Evolutionary conservation across 2,329 filamentous ascomycete genomes (phyloP).

Genomic region (Cyphellophora europaea): DNA sequence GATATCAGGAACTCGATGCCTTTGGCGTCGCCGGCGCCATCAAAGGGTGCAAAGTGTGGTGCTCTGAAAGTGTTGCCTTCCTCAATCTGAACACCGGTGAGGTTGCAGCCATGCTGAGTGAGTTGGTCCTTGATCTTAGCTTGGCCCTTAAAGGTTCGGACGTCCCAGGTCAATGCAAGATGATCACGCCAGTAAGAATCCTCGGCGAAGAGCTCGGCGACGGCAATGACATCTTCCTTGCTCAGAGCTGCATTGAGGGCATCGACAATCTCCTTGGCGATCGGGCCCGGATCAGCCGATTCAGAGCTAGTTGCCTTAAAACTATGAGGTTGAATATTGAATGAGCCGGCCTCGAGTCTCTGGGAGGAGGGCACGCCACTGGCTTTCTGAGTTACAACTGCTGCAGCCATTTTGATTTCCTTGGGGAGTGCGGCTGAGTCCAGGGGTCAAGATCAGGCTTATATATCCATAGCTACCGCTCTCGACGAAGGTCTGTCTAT

Average conservation of each 20-base stretch:
- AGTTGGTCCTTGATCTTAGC: slow-evolving; percentile 29
- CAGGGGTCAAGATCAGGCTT: no score
- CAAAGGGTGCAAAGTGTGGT: slow-evolving; percentile 39
- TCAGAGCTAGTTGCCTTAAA: slow-evolving; percentile 17
- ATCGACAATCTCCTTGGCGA: slow-evolving; percentile 28
- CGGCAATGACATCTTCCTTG: slow-evolving; percentile 23
- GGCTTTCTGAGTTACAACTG: not conserved
- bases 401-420: not conserved
- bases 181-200: slow-evolving; percentile 52
- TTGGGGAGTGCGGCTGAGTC: no score
- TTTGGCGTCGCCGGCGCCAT: slow-evolving; percentile 37
- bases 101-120: slow-evolving; percentile 26
- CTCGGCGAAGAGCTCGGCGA: slow-evolving; percentile 38
- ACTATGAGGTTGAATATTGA: not conserved
- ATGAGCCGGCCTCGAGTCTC: not conserved
- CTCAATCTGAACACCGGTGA: slow-evolving; percentile 39
- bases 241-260: slow-evolving; percentile 31
- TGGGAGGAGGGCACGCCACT: not conserved
- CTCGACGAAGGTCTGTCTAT: no score
- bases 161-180: slow-evolving; percentile 46
- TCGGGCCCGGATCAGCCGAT: slow-evolving; percentile 25
- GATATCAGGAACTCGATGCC: slow-evolving; percentile 50
- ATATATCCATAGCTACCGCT: no score
- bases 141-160: slow-evolving; percentile 43
- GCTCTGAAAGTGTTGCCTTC: slow-evolving; percentile 33